A percentile compares a stretch with the other conserved stretches of the same genome.
Evolutionary conservation across 2,329 filamentous ascomycete genomes (phyloP).

Genomic region (Nemania sp.): DNA sequence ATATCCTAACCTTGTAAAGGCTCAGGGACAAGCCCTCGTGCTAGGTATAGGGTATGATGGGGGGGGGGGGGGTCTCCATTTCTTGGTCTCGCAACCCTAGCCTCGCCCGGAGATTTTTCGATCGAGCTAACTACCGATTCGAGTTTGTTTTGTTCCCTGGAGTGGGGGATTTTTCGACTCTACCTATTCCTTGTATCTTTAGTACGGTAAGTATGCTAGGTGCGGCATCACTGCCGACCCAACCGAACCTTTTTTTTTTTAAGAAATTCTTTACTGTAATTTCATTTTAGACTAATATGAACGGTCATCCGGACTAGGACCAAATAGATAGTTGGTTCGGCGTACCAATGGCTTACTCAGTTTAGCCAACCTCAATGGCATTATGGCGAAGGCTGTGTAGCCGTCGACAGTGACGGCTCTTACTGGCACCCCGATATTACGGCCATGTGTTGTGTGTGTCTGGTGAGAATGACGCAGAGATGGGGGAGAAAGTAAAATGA

Average conservation of each 20-base stretch:
- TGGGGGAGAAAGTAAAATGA: not conserved
- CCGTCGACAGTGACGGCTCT: slow-evolving; percentile 9
- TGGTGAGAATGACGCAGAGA: not conserved
- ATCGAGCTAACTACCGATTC: slow-evolving; percentile 39
- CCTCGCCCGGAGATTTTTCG: slow-evolving; percentile 36
- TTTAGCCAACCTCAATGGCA: slow-evolving; percentile 5
- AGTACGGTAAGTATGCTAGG: slow-evolving; percentile 6
- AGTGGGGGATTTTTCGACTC: slow-evolving; percentile 24
- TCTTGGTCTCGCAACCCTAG: slow-evolving; percentile 31
- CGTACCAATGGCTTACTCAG: not conserved
- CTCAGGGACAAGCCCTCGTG: slow-evolving; percentile 23
- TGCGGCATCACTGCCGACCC: slow-evolving; percentile 31
- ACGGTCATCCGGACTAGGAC: not conserved
- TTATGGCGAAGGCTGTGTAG: slow-evolving; percentile 5
- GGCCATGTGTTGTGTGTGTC: slow-evolving; percentile 9
- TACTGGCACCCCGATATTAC: slow-evolving; percentile 7
- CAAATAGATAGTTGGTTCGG: not conserved
- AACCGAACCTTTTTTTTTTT: slow-evolving; percentile 14
- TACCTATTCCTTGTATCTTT: slow-evolving; percentile 17
- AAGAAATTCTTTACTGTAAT: not conserved
- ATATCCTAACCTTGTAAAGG: slow-evolving; percentile 23
- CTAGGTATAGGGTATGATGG: slow-evolving; percentile 15
- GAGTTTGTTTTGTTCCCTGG: slow-evolving; percentile 23
- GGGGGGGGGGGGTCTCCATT: slow-evolving; percentile 23
- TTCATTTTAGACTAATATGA: not conserved